A percentile compares a stretch with the other conserved stretches of the same genome.
Evolutionary conservation across 2,329 filamentous ascomycete genomes (phyloP).

Genomic region (Apiospora sp.): DNA sequence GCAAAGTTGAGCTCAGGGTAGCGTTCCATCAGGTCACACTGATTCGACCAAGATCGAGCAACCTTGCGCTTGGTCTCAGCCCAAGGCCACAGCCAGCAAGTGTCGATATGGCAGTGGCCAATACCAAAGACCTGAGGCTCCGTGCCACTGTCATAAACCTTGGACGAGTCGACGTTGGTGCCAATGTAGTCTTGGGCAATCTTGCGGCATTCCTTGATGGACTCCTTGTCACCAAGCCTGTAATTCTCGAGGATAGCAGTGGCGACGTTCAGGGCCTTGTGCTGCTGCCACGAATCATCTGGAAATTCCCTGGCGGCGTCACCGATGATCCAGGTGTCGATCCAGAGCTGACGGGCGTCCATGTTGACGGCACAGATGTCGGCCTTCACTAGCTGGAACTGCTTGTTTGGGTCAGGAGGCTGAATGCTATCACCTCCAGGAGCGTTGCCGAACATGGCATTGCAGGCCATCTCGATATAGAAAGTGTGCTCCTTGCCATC

Average conservation of each 20-base stretch:
- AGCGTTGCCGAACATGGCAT: slow-evolving; percentile 97
- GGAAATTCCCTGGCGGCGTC: slow-evolving; percentile 94
- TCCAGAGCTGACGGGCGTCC: slow-evolving; percentile 80
- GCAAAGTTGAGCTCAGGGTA: slow-evolving; percentile 95
- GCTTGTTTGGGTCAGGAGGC: slow-evolving; percentile 84
- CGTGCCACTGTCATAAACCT: slow-evolving; percentile 81
- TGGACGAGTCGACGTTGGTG: slow-evolving; percentile 78
- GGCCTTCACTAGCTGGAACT: slow-evolving; percentile 78
- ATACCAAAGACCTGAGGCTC: slow-evolving; percentile 85
- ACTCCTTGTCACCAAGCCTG: slow-evolving; percentile 79
- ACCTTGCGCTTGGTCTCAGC: slow-evolving; percentile 98
- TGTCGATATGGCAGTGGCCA: slow-evolving; percentile 97
- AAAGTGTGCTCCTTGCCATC: slow-evolving; percentile 88
- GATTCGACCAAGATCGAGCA: slow-evolving; percentile 93
- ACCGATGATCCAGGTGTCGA: slow-evolving; percentile 95
- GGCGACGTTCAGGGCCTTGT: slow-evolving; percentile 82
- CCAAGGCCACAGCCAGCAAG: slow-evolving; percentile 98
- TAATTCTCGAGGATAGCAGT: slow-evolving; percentile 93
- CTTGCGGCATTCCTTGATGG: slow-evolving; percentile 80
- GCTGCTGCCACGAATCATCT: slow-evolving; percentile 85
- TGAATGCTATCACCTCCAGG: slow-evolving; percentile 85
- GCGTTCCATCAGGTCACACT: slow-evolving; percentile 92
- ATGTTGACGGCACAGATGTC: slow-evolving; percentile 91
- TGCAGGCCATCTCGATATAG: slow-evolving; percentile 98
- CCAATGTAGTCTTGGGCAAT: slow-evolving; percentile 87